phyloP scores from a whole-genome alignment of 1,139 yeast genomes.

The Sugiyamaella xylanicola region DNA sequence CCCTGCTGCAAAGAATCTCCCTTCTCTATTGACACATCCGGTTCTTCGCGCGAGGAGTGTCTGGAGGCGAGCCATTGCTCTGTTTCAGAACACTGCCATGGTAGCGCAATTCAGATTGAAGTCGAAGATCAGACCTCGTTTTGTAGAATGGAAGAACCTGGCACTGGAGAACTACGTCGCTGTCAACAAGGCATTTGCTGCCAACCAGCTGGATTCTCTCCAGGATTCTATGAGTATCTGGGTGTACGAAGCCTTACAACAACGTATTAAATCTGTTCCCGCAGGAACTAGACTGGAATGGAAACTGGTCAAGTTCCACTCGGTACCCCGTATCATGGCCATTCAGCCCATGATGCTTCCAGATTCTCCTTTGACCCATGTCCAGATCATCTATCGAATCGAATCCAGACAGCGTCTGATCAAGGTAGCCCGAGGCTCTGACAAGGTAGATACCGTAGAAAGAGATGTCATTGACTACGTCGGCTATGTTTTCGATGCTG shows the following conservation, averaged over 20 bases:
- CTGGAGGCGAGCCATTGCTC: slow-evolving; percentile 53
- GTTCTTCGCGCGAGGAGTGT: slow-evolving; percentile 44
- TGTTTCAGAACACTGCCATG: slow-evolving; percentile 61
- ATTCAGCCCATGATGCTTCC: slow-evolving; percentile 71
- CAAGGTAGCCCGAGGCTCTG: slow-evolving; percentile 43
- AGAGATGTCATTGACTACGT: slow-evolving; percentile 70
- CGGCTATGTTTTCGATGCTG: slow-evolving; percentile 76
- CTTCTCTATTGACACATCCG: slow-evolving; percentile 49
- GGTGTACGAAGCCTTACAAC: slow-evolving; percentile 59
- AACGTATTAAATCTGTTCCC: slow-evolving; percentile 60
- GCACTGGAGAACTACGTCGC: slow-evolving; percentile 67
- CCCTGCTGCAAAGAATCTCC: slow-evolving; percentile 50
- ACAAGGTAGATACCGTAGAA: slow-evolving; percentile 50
- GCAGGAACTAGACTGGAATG: slow-evolving; percentile 62
- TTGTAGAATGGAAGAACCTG: slow-evolving; percentile 70
- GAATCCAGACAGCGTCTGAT: slow-evolving; percentile 71
- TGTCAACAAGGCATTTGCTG: slow-evolving; percentile 69
- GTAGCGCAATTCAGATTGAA: slow-evolving; percentile 65
- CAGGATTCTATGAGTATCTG: slow-evolving; percentile 56
- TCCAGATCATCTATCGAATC: slow-evolving; percentile 77
- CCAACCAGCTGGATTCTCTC: slow-evolving; percentile 48
- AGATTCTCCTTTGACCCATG: slow-evolving; percentile 58
- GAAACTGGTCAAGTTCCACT: slow-evolving; percentile 71
- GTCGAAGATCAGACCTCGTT: slow-evolving; percentile 64
- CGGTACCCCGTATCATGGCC: slow-evolving; percentile 69